Conservation (phyloP, 2,329 filamentous ascomycete species). For the Madurella fahalii region DNA sequence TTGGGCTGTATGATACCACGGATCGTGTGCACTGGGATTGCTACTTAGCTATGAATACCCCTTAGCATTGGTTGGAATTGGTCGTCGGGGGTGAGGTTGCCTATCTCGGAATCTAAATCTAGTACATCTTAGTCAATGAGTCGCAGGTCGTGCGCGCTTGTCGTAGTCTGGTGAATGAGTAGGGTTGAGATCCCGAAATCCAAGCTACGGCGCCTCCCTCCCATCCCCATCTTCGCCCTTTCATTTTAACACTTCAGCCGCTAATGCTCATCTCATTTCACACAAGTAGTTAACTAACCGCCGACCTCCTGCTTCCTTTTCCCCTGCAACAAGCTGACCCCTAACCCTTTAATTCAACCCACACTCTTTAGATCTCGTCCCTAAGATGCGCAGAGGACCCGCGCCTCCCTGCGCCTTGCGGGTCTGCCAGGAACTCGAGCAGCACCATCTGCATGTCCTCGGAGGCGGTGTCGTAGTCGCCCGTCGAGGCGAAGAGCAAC, state of each 20-base stretch:
- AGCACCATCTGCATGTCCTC: conserved; percentile 12
- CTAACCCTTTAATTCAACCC: no score
- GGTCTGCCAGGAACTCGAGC: conserved; percentile 11
- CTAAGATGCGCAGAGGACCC: not conserved
- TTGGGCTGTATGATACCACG: conserved; percentile 14
- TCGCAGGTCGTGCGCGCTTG: not conserved
- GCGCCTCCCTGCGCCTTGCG: not conserved
- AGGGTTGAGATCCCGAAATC: no score
- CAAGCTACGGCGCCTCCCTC: no score
- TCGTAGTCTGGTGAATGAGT: not conserved
- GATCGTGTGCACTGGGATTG: conserved; percentile 1
- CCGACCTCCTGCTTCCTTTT: no score
- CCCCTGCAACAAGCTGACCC: no score
- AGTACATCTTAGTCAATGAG: not conserved
- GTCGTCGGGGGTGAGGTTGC: not conserved
- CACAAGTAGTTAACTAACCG: no score
- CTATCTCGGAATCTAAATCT: not conserved
- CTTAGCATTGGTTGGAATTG: conserved; percentile 8
- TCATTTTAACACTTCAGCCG: no score
- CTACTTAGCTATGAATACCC: conserved; percentile 11
- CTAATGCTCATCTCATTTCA: no score
- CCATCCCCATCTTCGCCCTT: no score
- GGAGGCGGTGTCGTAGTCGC: conserved; percentile 3
- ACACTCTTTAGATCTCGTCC: not conserved
- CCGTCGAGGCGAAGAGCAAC: conserved; percentile 4